Evolutionary conservation across 1,284 basidiomycete species (phyloP), one percentile per base, ranked within the genome.

Genomic region (Tilletia indica): DNA sequence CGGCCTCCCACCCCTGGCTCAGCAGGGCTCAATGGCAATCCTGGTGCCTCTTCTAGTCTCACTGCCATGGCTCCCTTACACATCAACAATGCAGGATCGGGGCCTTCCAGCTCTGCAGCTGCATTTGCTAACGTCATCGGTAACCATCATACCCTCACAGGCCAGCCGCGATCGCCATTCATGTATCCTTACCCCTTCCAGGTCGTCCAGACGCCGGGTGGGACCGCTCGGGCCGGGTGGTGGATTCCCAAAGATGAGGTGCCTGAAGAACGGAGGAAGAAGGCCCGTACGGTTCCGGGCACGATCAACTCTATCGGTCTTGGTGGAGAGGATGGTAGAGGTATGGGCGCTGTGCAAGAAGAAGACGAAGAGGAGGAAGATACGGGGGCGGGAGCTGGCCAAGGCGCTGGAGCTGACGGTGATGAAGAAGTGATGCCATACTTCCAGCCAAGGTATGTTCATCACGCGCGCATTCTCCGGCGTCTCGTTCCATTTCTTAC

Each of bases 131-230:
- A 74, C 36, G 74, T 73, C 70, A 76, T 77, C 31, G 51, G 68
- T 56, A 12, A 45, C 5, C 12, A 48, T 48, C 36, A 54, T 34
- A 47, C 45, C 42, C 34, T 47, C 61, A 42, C 66, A 8, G 69
- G 61, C 16, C 61, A 64, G n/a, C 61, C 61, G 16, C 61, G 61
- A 4, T 64, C 61, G 61, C 61, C 61, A 72, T 76, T 73, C 38
- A 75, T 74, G 16, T 73, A 77, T 42, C 76, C 77, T 0, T 80
- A 78, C 56, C 78, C 79, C 0, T 79, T 80, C 67, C 78, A 79
- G 39, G 78, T 80, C 31, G 78, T 80, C 0, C 79, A 79, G 67
- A 80, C 79, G 0, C 79, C 79, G 12, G 78, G 78, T 9, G 79
- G 79, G 39, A 80, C 79, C 0, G 78, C 78, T 1, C 69, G 76